Evolutionary conservation across 768 basidiomycete species (phyloP).

Genomic region (Hydnum rufescens): DNA sequence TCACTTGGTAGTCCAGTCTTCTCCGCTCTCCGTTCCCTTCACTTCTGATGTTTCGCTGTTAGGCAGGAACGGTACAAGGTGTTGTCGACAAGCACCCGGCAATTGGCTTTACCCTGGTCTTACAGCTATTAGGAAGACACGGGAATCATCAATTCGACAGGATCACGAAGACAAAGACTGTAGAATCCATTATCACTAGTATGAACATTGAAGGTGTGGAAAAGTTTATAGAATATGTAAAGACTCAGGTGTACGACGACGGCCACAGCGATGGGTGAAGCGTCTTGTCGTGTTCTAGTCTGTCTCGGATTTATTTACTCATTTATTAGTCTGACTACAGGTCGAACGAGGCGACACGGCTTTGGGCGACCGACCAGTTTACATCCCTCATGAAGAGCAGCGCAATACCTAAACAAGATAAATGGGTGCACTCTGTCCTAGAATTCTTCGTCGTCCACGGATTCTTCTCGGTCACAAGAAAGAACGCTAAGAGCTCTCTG

Average conservation of each 20-base stretch:
- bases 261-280: slow-evolving; percentile 14
- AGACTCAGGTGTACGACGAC: slow-evolving; percentile 36
- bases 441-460: slow-evolving; percentile 73
- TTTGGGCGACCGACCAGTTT: slow-evolving; percentile 81
- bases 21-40: neutral
- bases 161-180: slow-evolving; percentile 82
- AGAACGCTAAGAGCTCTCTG: slow-evolving; percentile 38
- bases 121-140: slow-evolving; percentile 65
- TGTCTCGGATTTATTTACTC: slow-evolving; percentile 20
- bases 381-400: slow-evolving; percentile 58
- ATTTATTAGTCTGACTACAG: slow-evolving; percentile 22
- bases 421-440: slow-evolving; percentile 52
- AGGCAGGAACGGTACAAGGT: slow-evolving; percentile 59
- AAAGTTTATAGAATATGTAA: slow-evolving; percentile 53
- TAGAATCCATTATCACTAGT: slow-evolving; percentile 60
- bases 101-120: slow-evolving; percentile 65
- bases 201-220: slow-evolving; percentile 59
- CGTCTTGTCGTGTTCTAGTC: slow-evolving; percentile 70
- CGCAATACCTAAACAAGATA: slow-evolving; percentile 58
- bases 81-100: slow-evolving; percentile 58
- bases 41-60: slow-evolving; percentile 11
- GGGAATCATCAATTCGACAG: slow-evolving; percentile 82
- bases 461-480: slow-evolving; percentile 59
- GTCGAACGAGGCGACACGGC: slow-evolving; percentile 30
- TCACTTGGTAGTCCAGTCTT: slow-evolving; percentile 38